phyloP scores from a whole-genome alignment of 2,329 filamentous ascomycete species.

The Coniochaeta pulveracea region DNA sequence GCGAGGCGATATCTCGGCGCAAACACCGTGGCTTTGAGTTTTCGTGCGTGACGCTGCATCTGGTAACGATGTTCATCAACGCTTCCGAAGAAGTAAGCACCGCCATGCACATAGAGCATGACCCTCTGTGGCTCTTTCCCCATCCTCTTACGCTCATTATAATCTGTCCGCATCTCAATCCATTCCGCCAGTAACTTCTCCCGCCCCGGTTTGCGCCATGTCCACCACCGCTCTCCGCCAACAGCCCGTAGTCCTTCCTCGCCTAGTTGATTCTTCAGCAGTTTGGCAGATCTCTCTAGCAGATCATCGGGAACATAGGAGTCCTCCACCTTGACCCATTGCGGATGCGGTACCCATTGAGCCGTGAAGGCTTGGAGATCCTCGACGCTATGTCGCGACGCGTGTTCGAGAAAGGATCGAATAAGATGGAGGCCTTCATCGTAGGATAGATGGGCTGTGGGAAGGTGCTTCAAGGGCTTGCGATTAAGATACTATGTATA shows the following conservation, averaged over 20 bases:
- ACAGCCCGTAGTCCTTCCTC: constrained; percentile 61
- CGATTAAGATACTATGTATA: constrained; percentile 68
- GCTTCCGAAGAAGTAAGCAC: constrained; percentile 91
- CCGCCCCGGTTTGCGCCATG: constrained; percentile 56
- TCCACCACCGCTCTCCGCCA: constrained; percentile 81
- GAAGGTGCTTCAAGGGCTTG: constrained; percentile 62
- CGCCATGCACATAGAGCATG: constrained; percentile 91
- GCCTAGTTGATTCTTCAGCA: constrained; percentile 66
- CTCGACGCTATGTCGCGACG: constrained; percentile 83
- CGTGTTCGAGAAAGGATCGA: constrained; percentile 73
- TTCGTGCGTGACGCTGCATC: constrained; percentile 89
- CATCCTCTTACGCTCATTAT: constrained; percentile 56
- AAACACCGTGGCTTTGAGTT: constrained; percentile 81
- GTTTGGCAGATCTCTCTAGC: constrained; percentile 52
- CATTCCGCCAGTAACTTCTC: constrained; percentile 70
- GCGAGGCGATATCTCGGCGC: constrained; percentile 79
- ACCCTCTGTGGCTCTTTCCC: constrained; percentile 56
- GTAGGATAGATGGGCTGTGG: constrained; percentile 85
- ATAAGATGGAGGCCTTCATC: constrained; percentile 85
- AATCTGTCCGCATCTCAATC: constrained; percentile 89
- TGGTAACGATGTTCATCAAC: constrained; percentile 97
- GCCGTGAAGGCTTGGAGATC: constrained; percentile 84
- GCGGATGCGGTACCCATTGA: constrained; percentile 83
- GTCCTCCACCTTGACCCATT: constrained; percentile 74
- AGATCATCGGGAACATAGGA: constrained; percentile 53